phyloP scores from a whole-genome alignment of 345 rosid genomes.

The Orychophragmus violaceus region DNA sequence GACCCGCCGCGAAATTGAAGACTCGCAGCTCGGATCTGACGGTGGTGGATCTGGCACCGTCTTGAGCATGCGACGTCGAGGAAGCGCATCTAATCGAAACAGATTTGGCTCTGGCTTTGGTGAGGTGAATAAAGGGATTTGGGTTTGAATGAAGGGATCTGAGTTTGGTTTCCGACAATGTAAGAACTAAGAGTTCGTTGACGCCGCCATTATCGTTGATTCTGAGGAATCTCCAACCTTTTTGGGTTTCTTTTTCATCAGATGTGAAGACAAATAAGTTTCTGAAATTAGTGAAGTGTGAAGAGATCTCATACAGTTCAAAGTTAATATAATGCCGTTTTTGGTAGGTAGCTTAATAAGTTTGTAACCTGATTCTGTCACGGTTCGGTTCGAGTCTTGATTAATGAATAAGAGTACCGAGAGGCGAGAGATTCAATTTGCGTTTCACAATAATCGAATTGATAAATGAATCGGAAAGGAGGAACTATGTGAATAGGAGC shows the following conservation, averaged over 20 bases:
- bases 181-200: slow-evolving; percentile 37
- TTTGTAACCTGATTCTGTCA: no score
- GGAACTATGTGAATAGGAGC: slow-evolving; percentile 20
- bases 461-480: no score
- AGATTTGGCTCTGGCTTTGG: slow-evolving; percentile 14
- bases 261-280: slow-evolving; percentile 2
- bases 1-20: slow-evolving; percentile 89
- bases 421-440: no score
- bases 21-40: slow-evolving; percentile 44
- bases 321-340: not conserved
- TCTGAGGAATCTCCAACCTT: not conserved
- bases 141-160: slow-evolving; percentile 15
- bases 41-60: not conserved
- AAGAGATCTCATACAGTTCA: not conserved
- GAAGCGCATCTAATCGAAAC: no score
- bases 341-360: not conserved
- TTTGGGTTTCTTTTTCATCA: not conserved
- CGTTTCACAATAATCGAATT: no score
- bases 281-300: not conserved
- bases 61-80: slow-evolving; percentile 28
- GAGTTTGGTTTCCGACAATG: slow-evolving; percentile 35
- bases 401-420: no score
- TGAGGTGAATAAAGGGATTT: slow-evolving; percentile 11
- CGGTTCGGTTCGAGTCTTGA: no score
- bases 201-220: slow-evolving; percentile 33